Percentiles rank a stretch among this genome's conserved stretches.
phyloP scores from a whole-genome alignment of 768 basidiomycete genomes.

The Clitopilus hobsonii region DNA sequence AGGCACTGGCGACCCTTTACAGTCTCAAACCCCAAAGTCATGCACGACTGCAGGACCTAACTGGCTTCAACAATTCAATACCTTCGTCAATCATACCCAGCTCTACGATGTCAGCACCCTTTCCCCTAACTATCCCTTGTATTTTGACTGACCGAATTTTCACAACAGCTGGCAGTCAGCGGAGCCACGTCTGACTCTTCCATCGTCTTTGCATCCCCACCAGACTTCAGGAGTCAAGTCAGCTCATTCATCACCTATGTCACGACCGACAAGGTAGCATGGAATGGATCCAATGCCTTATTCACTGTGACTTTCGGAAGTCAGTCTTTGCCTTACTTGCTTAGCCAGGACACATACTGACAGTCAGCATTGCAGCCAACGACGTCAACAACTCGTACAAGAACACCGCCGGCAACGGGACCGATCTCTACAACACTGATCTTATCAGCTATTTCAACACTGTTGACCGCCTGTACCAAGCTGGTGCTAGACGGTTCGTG shows the following conservation, averaged over 20 bases:
- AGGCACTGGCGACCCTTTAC: constrained; percentile 15
- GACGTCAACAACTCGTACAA: constrained; percentile 16
- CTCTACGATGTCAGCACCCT: constrained; percentile 11
- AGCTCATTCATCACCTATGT: constrained; percentile 14
- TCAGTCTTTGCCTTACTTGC: constrained; percentile 3
- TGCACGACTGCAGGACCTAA: constrained; percentile 17
- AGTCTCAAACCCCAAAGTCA: constrained; percentile 6
- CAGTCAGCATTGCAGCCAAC: constrained; percentile 12
- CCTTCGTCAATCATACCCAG: constrained; percentile 9
- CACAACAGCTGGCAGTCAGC: constrained; percentile 14
- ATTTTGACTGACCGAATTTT: neutral
- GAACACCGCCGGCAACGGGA: constrained; percentile 13
- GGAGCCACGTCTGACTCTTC: constrained; percentile 14
- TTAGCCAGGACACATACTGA: neutral
- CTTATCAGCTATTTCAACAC: constrained; percentile 15
- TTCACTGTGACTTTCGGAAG: constrained; percentile 19
- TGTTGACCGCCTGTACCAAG: constrained; percentile 14
- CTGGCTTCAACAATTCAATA: constrained; percentile 15
- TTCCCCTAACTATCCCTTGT: neutral
- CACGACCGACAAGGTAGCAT: constrained; percentile 12
- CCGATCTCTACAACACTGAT: constrained; percentile 11
- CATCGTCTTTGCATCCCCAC: constrained; percentile 15
- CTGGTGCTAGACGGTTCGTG: constrained; percentile 16
- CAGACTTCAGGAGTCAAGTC: constrained; percentile 17
- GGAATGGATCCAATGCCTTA: constrained; percentile 12